Percentiles rank a stretch among this genome's conserved stretches.
Evolutionary conservation across 176 grass and related monocot species (phyloP).

Genomic region (Themeda triandra): DNA sequence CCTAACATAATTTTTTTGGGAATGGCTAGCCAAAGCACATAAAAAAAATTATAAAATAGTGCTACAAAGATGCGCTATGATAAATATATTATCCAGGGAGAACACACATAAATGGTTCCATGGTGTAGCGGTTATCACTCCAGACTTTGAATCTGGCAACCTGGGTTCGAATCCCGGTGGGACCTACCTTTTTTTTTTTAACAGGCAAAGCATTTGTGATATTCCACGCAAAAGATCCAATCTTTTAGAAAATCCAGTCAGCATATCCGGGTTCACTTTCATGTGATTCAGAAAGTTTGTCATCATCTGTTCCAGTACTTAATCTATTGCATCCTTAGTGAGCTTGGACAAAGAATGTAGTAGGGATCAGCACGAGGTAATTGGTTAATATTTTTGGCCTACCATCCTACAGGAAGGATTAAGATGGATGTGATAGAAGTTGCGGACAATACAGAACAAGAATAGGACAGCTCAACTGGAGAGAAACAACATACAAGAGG

Average conservation of each 20-base stretch:
- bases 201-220: not conserved
- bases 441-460: not conserved
- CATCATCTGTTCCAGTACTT: not conserved
- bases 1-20: not conserved
- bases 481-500: not conserved
- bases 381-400: no score
- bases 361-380: not conserved
- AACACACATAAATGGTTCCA: constrained; percentile 41
- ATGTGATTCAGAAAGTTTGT: not conserved
- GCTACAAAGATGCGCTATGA: not conserved
- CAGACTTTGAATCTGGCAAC: constrained; percentile 94
- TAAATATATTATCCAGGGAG: not conserved
- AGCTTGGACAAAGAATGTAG: not conserved
- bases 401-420: not conserved
- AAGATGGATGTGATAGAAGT: not conserved
- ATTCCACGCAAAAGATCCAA: not conserved
- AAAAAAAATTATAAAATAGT: not conserved
- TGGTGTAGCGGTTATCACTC: constrained; percentile 96
- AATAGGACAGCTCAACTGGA: not conserved
- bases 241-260: no score
- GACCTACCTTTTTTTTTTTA: constrained; percentile 28
- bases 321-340: not conserved
- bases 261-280: not conserved
- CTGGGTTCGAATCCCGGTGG: constrained; percentile 85
- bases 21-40: not conserved